Evolutionary conservation across 2,329 filamentous ascomycete genomes (phyloP).

Genomic region (Phoma sp.): DNA sequence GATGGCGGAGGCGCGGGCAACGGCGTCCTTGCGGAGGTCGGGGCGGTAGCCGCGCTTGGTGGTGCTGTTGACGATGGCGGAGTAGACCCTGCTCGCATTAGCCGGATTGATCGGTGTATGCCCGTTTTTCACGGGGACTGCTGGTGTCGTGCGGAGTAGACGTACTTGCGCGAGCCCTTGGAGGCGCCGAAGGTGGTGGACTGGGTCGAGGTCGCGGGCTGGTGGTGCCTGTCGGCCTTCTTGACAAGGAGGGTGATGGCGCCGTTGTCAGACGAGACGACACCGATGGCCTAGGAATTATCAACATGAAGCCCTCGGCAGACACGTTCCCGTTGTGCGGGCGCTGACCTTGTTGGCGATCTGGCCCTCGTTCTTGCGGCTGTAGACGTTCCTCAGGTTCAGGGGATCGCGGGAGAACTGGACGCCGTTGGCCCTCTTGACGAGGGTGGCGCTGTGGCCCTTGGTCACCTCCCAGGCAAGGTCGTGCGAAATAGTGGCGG

Average conservation of each 20-base stretch:
- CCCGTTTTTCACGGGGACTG: too few species aligned
- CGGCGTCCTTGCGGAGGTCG: slow-evolving; percentile 65
- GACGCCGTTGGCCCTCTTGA: slow-evolving; percentile 86
- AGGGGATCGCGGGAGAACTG: slow-evolving; percentile 94
- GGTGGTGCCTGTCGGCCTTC: slow-evolving; percentile 74
- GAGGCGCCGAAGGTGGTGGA: slow-evolving; percentile 73
- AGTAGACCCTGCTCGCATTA: slow-evolving; percentile 70
- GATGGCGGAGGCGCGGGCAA: slow-evolving; percentile 87
- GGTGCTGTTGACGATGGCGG: slow-evolving; percentile 79
- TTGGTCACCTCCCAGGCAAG: slow-evolving; percentile 94
- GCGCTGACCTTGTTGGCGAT: slow-evolving; percentile 84
- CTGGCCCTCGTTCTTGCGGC: slow-evolving; percentile 92
- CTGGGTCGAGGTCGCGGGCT: slow-evolving; percentile 72
- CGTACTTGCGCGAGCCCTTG: slow-evolving; percentile 82
- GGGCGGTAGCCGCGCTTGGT: slow-evolving; percentile 83
- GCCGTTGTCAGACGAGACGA: slow-evolving; percentile 77
- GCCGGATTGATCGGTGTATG: too few species aligned
- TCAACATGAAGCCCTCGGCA: too few species aligned
- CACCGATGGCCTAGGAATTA: slow-evolving; percentile 73
- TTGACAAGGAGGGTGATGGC: slow-evolving; percentile 84
- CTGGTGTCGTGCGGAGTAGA: slow-evolving; percentile 28
- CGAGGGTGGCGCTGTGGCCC: slow-evolving; percentile 86
- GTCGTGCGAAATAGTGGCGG: slow-evolving; percentile 77
- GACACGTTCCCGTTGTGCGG: too few species aligned
- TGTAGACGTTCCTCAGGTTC: slow-evolving; percentile 91